These are phyloP conservation scores for Seiridium cupressi DNA, from an alignment of 2,329 filamentous ascomycete genomes.

Conservation along the genomic window DNA sequence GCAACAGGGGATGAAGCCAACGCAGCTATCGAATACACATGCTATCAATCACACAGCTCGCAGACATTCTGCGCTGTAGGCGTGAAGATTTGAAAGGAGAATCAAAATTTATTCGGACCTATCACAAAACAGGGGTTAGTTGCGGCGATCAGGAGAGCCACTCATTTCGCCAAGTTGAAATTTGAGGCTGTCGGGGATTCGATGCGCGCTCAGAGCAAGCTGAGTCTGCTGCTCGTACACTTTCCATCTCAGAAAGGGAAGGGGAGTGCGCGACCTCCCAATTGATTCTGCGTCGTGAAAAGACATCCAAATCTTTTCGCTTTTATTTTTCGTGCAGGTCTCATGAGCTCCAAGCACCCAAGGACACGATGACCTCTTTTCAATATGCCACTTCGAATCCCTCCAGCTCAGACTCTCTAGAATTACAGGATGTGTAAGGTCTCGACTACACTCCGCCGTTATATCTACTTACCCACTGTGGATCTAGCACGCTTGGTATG, in stretches of 20 bases:
- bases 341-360: background rate
- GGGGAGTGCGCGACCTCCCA: too few relatives aligned
- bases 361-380: background rate
- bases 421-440: background rate
- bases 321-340: too few relatives aligned
- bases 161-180: conserved; percentile 1
- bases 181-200: background rate
- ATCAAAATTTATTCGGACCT: background rate
- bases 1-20: too few relatives aligned
- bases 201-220: background rate
- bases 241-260: too few relatives aligned
- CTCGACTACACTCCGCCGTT: background rate
- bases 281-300: too few relatives aligned
- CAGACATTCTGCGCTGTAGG: background rate
- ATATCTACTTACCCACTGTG: background rate
- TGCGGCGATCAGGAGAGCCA: background rate
- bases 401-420: background rate
- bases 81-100: background rate
- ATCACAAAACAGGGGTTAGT: background rate
- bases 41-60: background rate
- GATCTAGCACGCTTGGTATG: conserved; percentile 13
- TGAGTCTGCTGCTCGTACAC: background rate
- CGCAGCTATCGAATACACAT: too few relatives aligned
- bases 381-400: background rate
- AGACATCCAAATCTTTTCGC: too few relatives aligned